These are phyloP conservation scores for Staphylotrichum tortipilum DNA, from an alignment of 495 filamentous ascomycete genomes.

Conservation along the genomic window DNA sequence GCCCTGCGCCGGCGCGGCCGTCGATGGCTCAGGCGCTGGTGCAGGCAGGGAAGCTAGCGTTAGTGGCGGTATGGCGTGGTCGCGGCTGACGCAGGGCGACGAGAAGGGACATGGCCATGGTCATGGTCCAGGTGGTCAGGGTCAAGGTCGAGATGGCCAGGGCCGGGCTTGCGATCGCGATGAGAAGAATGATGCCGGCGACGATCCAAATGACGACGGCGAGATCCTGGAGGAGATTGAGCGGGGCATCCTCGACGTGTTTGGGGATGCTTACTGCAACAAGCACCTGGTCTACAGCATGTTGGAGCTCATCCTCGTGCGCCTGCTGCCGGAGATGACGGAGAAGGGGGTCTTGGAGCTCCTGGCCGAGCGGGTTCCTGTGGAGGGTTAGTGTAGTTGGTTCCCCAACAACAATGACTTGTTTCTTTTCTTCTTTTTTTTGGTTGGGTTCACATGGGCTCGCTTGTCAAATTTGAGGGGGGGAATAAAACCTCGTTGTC, in stretches of 20 bases:
- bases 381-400: not conserved
- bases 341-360: slow-evolving; percentile 64
- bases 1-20: not conserved
- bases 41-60: not conserved
- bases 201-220: slow-evolving; percentile 29
- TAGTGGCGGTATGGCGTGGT: slow-evolving; percentile 1
- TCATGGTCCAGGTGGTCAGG: not conserved
- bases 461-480: not conserved
- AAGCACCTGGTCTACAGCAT: slow-evolving; percentile 76
- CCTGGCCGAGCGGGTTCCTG: slow-evolving; percentile 60
- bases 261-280: slow-evolving; percentile 78
- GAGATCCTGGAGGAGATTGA: slow-evolving; percentile 41
- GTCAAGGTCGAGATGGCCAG: not conserved
- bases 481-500: not conserved
- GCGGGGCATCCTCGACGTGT: slow-evolving; percentile 55
- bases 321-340: slow-evolving; percentile 74
- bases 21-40: not conserved
- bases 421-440: no score
- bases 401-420: no score
- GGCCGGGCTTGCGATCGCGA: no score
- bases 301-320: slow-evolving; percentile 67
- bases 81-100: not conserved
- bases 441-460: not conserved
- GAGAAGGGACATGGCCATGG: not conserved
- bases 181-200: not conserved